These are phyloP conservation scores for Monilinia fructigena DNA, from an alignment of 2,329 filamentous ascomycete species.

Conservation along the genomic window DNA sequence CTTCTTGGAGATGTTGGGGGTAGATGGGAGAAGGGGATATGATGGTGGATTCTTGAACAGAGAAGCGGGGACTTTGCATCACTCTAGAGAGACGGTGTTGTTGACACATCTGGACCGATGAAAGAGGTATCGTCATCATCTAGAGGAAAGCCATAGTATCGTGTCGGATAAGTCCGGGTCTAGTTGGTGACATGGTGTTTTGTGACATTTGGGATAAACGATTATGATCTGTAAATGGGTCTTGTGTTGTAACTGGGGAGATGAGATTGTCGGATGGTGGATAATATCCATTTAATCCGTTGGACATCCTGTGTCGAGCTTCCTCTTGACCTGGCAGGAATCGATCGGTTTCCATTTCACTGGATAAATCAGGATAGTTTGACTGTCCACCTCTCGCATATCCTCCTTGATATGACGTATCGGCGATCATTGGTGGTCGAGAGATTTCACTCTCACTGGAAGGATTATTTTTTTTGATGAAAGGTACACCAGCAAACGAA, in stretches of 20 bases:
- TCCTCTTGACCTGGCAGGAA: slow-evolving; percentile 27
- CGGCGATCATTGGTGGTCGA: slow-evolving; percentile 17
- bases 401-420: slow-evolving; percentile 18
- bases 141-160: slow-evolving; percentile 35
- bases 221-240: slow-evolving; percentile 19
- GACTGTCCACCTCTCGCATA: slow-evolving; percentile 25
- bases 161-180: slow-evolving; percentile 10
- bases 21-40: slow-evolving; percentile 8
- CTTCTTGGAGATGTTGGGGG: slow-evolving; percentile 11
- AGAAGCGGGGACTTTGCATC: slow-evolving; percentile 10
- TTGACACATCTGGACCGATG: slow-evolving; percentile 15
- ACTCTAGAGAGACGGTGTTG: slow-evolving; percentile 4
- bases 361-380: slow-evolving; percentile 23
- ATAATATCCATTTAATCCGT: slow-evolving; percentile 5
- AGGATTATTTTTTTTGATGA: slow-evolving; percentile 22
- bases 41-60: slow-evolving; percentile 12
- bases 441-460: slow-evolving; percentile 17
- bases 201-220: slow-evolving; percentile 8
- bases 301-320: slow-evolving; percentile 15
- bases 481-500: slow-evolving; percentile 31
- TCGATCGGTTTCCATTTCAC: slow-evolving; percentile 23
- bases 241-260: slow-evolving; percentile 15
- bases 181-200: background rate
- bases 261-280: slow-evolving; percentile 11
- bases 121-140: slow-evolving; percentile 23